phyloP scores from a whole-genome alignment of 1,284 basidiomycete genomes.

The Pseudozyma sp. region DNA sequence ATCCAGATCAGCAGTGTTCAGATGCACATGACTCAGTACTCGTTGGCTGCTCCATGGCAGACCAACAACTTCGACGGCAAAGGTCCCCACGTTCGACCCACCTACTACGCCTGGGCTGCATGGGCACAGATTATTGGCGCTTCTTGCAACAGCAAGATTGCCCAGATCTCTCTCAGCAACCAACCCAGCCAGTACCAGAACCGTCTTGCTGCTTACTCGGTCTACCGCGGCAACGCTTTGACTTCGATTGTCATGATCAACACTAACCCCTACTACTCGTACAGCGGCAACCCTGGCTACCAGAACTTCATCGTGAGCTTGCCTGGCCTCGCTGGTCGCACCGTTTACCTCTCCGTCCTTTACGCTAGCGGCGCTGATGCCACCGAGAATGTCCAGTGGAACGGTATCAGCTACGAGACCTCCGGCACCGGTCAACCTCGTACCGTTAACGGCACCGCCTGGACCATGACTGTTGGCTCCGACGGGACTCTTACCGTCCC shows the following conservation, averaged over 20 bases:
- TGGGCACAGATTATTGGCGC: conserved; percentile 56
- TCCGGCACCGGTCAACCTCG: conserved; percentile 34
- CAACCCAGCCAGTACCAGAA: conserved; percentile 37
- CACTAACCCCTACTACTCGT: conserved; percentile 38
- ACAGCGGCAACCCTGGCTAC: conserved; percentile 18
- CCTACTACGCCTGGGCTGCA: conserved; percentile 61
- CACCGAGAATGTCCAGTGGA: conserved; percentile 50
- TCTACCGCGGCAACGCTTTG: conserved; percentile 38
- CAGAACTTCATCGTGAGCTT: conserved; percentile 43
- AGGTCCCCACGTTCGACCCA: conserved; percentile 48
- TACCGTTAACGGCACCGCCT: conserved; percentile 27
- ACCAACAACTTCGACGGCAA: conserved; percentile 31
- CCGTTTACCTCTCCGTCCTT: conserved; percentile 47
- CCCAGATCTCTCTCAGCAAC: conserved; percentile 33
- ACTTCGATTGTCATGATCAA: conserved; percentile 54
- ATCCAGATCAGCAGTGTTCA: conserved; percentile 53
- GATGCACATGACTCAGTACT: conserved; percentile 60
- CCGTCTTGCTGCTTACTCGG: conserved; percentile 44
- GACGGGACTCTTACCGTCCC: conserved; percentile 48
- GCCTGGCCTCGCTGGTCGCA: conserved; percentile 44
- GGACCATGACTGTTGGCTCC: conserved; percentile 38
- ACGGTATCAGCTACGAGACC: conserved; percentile 56
- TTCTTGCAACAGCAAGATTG: conserved; percentile 46
- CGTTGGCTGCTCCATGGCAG: conserved; percentile 53
- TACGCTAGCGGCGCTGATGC: conserved; percentile 49